Conservation (phyloP, 169 alveolate genomes). For the Plasmodium coatneyi region DNA sequence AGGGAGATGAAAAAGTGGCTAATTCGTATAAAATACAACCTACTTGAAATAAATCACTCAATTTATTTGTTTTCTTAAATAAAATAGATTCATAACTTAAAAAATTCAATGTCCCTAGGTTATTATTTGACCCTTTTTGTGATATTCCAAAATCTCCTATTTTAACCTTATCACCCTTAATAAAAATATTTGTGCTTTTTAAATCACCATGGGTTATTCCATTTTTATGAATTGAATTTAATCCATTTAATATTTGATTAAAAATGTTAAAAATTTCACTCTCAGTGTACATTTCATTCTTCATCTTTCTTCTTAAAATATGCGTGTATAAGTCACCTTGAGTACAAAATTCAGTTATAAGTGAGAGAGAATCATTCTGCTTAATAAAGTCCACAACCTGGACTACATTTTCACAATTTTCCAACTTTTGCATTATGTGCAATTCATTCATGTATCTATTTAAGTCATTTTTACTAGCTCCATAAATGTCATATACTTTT, state of each 20-base stretch:
- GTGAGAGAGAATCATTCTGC: slow-evolving; percentile 38
- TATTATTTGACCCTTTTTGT: slow-evolving; percentile 60
- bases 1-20: slow-evolving; percentile 78
- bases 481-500: slow-evolving; percentile 65
- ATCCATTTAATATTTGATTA: slow-evolving; percentile 86
- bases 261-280: slow-evolving; percentile 82
- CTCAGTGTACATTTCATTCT: slow-evolving; percentile 77
- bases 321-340: slow-evolving; percentile 71
- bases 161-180: slow-evolving; percentile 82
- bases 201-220: slow-evolving; percentile 89
- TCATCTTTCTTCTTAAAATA: slow-evolving; percentile 51
- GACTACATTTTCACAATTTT: slow-evolving; percentile 65
- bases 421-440: slow-evolving; percentile 45
- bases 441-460: slow-evolving; percentile 59
- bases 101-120: slow-evolving; percentile 60
- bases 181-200: slow-evolving; percentile 87
- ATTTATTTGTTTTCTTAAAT: slow-evolving; percentile 60
- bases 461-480: slow-evolving; percentile 49
- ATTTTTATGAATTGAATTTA: slow-evolving; percentile 86
- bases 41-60: slow-evolving; percentile 78
- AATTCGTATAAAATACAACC: slow-evolving; percentile 81
- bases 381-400: slow-evolving; percentile 47
- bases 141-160: slow-evolving; percentile 90
- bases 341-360: slow-evolving; percentile 52
- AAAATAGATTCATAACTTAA: slow-evolving; percentile 71